Evolutionary conservation across 768 basidiomycete genomes (phyloP).

Genomic region (Suillus subalutaceus): DNA sequence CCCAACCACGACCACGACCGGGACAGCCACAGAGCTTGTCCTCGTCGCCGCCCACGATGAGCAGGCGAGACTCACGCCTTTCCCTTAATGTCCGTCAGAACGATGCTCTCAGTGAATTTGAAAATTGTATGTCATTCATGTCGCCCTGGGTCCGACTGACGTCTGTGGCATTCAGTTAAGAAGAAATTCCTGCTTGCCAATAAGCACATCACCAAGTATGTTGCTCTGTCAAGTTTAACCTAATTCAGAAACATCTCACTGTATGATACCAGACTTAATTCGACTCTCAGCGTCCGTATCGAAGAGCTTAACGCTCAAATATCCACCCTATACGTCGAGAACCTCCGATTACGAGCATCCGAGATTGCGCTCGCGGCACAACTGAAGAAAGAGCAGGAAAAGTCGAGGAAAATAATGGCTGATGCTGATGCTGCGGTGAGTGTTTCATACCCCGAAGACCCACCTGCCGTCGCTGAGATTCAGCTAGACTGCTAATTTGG

Average conservation of each 20-base stretch:
- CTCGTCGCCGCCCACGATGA: conserved; percentile 33
- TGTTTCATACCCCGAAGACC: conserved; percentile 19
- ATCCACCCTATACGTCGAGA: conserved; percentile 80
- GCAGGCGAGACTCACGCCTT: conserved; percentile 36
- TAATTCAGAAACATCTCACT: conserved; percentile 8
- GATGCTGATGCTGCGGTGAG: conserved; percentile 78
- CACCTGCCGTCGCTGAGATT: conserved; percentile 8
- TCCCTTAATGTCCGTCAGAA: conserved; percentile 70
- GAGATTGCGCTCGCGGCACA: conserved; percentile 77
- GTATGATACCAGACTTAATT: conserved; percentile 64
- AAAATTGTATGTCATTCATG: conserved; percentile 65
- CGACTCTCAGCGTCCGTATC: conserved; percentile 80
- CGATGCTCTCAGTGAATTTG: conserved; percentile 82
- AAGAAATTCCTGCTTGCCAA: conserved; percentile 90
- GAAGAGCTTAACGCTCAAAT: conserved; percentile 86
- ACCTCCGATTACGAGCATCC: conserved; percentile 77
- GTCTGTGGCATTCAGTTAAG: conserved; percentile 66
- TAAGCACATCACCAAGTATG: conserved; percentile 89
- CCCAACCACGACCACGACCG: conserved; percentile 18
- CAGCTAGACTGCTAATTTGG: conserved; percentile 56
- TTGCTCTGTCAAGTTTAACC: conserved; percentile 10
- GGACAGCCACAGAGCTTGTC: conserved; percentile 25
- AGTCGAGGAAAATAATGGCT: conserved; percentile 67
- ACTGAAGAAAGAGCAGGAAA: conserved; percentile 81
- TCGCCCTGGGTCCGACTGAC: conserved; percentile 18